These are phyloP conservation scores for Penicillium desertorum DNA, from an alignment of 495 filamentous ascomycete species.

Conservation along the genomic window DNA sequence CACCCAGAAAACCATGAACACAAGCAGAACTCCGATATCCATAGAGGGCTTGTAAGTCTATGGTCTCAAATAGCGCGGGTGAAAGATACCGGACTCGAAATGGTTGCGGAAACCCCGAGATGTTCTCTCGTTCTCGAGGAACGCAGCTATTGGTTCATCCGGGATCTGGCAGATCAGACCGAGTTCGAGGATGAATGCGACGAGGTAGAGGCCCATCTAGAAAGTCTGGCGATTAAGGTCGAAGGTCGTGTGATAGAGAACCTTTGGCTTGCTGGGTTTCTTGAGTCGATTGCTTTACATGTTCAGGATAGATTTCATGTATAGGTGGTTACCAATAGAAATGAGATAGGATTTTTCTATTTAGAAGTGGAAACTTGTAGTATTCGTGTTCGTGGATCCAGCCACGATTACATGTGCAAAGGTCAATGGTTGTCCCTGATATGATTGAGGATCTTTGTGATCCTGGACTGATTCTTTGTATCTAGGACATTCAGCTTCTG, in stretches of 20 bases:
- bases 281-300: background rate
- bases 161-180: background rate
- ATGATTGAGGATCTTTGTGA: too few species aligned
- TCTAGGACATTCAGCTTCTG: too few species aligned
- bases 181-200: conserved; percentile 3
- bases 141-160: background rate
- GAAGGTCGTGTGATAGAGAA: background rate
- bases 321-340: background rate
- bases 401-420: too few species aligned
- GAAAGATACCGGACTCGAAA: background rate
- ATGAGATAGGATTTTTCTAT: too few species aligned
- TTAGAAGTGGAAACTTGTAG: too few species aligned
- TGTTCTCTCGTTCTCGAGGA: background rate
- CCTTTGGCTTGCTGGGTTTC: background rate
- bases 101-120: background rate
- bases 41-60: background rate
- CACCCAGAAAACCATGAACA: background rate
- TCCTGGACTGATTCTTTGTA: too few species aligned
- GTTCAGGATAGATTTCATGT: background rate
- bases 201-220: background rate
- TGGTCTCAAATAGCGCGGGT: background rate
- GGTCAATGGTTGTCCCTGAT: too few species aligned
- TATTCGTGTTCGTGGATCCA: too few species aligned
- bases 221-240: background rate
- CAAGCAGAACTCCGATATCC: background rate